A percentile compares a stretch with the other conserved stretches of the same genome.
Conservation (phyloP, 179 eudicot species). For the Camellia oleifera region DNA sequence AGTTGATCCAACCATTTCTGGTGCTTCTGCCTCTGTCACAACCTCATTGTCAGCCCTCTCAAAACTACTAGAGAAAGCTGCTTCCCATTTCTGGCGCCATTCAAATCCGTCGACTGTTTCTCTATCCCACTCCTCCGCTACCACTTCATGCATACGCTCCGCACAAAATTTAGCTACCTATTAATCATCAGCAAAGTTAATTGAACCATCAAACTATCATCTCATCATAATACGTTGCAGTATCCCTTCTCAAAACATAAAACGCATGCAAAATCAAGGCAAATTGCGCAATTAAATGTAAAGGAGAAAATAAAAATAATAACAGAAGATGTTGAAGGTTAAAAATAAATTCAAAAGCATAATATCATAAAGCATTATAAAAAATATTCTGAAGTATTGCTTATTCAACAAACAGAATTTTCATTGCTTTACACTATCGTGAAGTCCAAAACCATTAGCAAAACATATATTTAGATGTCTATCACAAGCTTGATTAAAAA, state of each 20-base stretch:
- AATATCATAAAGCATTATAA: too few species aligned
- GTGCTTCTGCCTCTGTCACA: constrained; percentile 32
- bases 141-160: constrained; percentile 55
- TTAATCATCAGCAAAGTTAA: background rate
- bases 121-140: constrained; percentile 57
- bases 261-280: background rate
- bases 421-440: too few species aligned
- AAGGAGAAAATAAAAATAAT: background rate
- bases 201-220: background rate
- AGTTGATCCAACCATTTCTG: constrained; percentile 73
- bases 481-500: too few species aligned
- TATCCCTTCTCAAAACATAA: background rate
- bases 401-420: too few species aligned
- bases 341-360: too few species aligned
- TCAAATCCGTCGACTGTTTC: constrained; percentile 27
- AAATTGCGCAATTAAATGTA: background rate
- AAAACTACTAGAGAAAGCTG: constrained; percentile 44
- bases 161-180: constrained; percentile 74
- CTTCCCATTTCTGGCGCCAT: constrained; percentile 62
- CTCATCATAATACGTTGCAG: too few species aligned
- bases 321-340: too few species aligned
- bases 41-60: constrained; percentile 54
- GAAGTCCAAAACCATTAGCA: too few species aligned
- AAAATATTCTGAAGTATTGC: too few species aligned
- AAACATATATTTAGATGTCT: too few species aligned